These are phyloP conservation scores for Daldinia bambusicola DNA, from an alignment of 495 filamentous ascomycete genomes.

Conservation along the genomic window DNA sequence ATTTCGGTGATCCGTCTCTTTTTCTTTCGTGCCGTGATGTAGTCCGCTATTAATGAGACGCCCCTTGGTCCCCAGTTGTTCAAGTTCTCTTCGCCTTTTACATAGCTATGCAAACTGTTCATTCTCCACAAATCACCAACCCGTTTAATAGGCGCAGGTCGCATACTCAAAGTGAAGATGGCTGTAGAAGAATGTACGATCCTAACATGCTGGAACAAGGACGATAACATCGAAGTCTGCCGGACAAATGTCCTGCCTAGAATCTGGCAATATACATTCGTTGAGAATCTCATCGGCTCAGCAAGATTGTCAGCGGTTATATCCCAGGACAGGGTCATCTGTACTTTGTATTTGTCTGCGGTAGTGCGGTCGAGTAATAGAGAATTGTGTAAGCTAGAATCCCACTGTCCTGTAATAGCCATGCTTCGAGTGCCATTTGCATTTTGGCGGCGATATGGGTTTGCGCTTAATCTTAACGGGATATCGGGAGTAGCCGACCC, in stretches of 20 bases:
- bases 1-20: constrained; percentile 78
- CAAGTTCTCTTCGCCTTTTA: constrained; percentile 92
- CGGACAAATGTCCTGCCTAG: constrained; percentile 85
- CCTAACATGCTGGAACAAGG: constrained; percentile 83
- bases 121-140: constrained; percentile 96
- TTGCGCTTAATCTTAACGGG: constrained; percentile 75
- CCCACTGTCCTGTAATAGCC: constrained; percentile 90
- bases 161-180: constrained; percentile 86
- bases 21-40: constrained; percentile 74
- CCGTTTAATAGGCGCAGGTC: constrained; percentile 86
- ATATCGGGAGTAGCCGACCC: constrained; percentile 77
- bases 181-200: constrained; percentile 86
- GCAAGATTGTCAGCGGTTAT: constrained; percentile 80
- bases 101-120: constrained; percentile 92
- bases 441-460: constrained; percentile 80
- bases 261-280: constrained; percentile 82
- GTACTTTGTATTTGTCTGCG: constrained; percentile 88
- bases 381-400: constrained; percentile 91
- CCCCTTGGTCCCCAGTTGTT: constrained; percentile 87
- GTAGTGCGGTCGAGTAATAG: constrained; percentile 89
- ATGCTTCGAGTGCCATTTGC: constrained; percentile 92
- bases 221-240: constrained; percentile 84
- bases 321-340: constrained; percentile 86
- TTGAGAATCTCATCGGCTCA: constrained; percentile 83
- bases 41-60: constrained; percentile 87